Percentiles rank a stretch among this genome's conserved stretches.
These are phyloP conservation scores for Mycena latifolia DNA, from an alignment of 768 basidiomycete genomes.

Conservation along the genomic window DNA sequence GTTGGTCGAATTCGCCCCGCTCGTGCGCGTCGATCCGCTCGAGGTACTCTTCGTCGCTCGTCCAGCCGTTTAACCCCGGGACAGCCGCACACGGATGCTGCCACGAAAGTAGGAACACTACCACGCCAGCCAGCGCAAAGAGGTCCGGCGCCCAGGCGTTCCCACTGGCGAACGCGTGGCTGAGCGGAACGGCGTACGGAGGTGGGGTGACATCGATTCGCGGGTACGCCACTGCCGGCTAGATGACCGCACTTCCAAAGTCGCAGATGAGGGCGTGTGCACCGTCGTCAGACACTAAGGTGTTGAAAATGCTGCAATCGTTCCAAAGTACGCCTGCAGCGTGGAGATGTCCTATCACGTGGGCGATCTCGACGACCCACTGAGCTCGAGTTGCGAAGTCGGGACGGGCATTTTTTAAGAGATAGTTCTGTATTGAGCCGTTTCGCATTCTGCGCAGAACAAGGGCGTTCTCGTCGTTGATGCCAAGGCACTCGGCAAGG, in stretches of 20 bases:
- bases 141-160: conserved; percentile 5
- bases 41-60: conserved; percentile 2
- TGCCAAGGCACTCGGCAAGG: conserved; percentile 13
- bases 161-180: too few relatives aligned
- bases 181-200: too few relatives aligned
- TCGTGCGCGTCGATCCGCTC: conserved; percentile 10
- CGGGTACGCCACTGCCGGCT: too few relatives aligned
- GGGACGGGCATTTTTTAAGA: conserved; percentile 1
- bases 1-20: conserved; percentile 5
- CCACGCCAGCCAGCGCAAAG: conserved; percentile 13
- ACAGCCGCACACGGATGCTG: conserved; percentile 15
- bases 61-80: conserved; percentile 12
- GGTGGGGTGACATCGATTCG: too few relatives aligned
- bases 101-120: conserved; percentile 7
- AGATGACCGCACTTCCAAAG: too few relatives aligned
- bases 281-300: too few relatives aligned
- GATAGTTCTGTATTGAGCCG: conserved; percentile 17
- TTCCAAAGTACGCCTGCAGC: too few relatives aligned
- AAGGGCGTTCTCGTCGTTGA: conserved; percentile 12
- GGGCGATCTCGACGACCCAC: conserved; percentile 12
- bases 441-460: conserved; percentile 12
- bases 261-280: too few relatives aligned
- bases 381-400: neutral
- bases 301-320: too few relatives aligned
- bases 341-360: neutral